Evolutionary conservation across 305 asterid genomes (phyloP).

Genomic region (Fraxinus angustifolia): DNA sequence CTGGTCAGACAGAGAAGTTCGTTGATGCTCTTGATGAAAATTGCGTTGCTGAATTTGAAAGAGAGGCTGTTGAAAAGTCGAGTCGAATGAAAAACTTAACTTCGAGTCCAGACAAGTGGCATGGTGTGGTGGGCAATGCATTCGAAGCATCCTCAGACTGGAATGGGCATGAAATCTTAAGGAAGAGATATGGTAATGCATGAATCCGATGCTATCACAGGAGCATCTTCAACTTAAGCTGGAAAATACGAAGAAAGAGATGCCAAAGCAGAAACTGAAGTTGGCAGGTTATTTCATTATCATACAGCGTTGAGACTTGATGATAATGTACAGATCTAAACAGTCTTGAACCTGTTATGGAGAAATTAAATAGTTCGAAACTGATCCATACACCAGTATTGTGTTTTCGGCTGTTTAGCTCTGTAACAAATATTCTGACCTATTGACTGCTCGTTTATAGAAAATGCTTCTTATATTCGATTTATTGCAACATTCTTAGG

Average conservation of each 20-base stretch:
- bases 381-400: constrained; percentile 29
- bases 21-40: constrained; percentile 23
- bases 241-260: constrained; percentile 9
- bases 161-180: constrained; percentile 27
- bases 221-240: background rate
- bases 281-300: constrained; percentile 27
- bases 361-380: constrained; percentile 30
- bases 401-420: constrained; percentile 33
- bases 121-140: constrained; percentile 15
- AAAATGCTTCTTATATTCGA: constrained; percentile 21
- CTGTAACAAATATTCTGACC: constrained; percentile 33
- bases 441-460: constrained; percentile 19
- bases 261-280: constrained; percentile 11
- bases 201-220: background rate
- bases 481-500: background rate
- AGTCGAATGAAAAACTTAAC: constrained; percentile 18
- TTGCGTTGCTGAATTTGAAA: constrained; percentile 25
- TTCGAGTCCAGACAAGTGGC: constrained; percentile 18
- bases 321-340: constrained; percentile 47
- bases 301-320: constrained; percentile 34
- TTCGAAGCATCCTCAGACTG: constrained; percentile 26
- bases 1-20: constrained; percentile 21
- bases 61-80: constrained; percentile 20
- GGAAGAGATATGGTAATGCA: constrained; percentile 27
- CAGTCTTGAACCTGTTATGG: constrained; percentile 30